Evolutionary conservation across 23 red algal genomes (phyloP), one percentile per base, ranked within the genome.

Genomic region (Gracilaria gracilis): DNA sequence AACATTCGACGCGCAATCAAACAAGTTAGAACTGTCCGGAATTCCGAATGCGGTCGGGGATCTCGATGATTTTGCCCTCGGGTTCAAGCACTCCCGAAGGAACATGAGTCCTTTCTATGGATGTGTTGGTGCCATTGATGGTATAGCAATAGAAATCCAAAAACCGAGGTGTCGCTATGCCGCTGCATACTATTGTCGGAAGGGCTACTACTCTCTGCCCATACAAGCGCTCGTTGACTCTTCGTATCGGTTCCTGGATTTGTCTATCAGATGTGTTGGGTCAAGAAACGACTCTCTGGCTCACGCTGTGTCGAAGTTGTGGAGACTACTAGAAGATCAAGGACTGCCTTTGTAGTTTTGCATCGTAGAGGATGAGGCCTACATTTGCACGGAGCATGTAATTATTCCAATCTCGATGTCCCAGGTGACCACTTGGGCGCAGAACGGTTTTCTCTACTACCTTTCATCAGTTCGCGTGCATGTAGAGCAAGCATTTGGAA

Each of bases 201-300:
- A 85, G 31, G 61, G 57, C 13, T 85, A 66, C 20, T 85, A 69
- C 39, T 58, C 81, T 0, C 44, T 85, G 24, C 57, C 57, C 16
- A 32, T 65, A 24, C 81, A 67, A 34, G 81, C 81, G 14, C 29
- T 85, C 0, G 81, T 85, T 1, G 81, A 85, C n/a, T 70, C 81
- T 14, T 48, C 42, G 27, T 85, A 66, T 49, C 29, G 59, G 12
- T 85, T 66, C 70, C 25, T 85, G 61, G 32, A 66, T 70, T 21
- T 69, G 12, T 85, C 81, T 21, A 47, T 58, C 4, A n/a, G 57
- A 42, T 85, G 57, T 70, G 55, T 40, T 70, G 57, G 49, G 23
- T 66, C 57, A 42, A 72, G 59, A 12, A 33, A 85, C 65, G 81
- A 85, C 40, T 29, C 81, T 29, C 27, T 69, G 14, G 81, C 57